Evolutionary conservation across 164 flowering plant species (phyloP).

Genomic region (Sextonia rubra): DNA sequence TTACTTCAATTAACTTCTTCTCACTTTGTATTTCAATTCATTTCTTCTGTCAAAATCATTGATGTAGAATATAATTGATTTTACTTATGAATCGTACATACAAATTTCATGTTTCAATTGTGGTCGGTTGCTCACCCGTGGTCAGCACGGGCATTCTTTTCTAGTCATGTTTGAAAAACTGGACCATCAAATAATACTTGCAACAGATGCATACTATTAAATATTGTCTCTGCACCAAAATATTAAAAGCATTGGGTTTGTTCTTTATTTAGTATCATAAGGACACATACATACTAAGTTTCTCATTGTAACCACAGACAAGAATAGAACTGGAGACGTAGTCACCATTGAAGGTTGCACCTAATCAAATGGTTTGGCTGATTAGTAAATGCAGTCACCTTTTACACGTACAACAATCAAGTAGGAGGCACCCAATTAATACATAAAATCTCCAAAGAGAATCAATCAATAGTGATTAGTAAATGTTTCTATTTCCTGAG

Average conservation of each 20-base stretch:
- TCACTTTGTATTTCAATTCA: too few species aligned
- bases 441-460: not conserved
- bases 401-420: not conserved
- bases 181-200: too few species aligned
- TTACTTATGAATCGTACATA: too few species aligned
- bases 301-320: not conserved
- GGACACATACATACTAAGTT: not conserved
- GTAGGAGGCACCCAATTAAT: not conserved
- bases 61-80: too few species aligned
- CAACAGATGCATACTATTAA: too few species aligned
- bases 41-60: too few species aligned
- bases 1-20: too few species aligned
- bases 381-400: too few species aligned
- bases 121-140: too few species aligned
- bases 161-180: too few species aligned
- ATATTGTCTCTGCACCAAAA: not conserved
- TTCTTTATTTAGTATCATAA: not conserved
- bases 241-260: not conserved
- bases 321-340: not conserved
- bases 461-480: conserved; percentile 18
- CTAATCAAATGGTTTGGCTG: not conserved
- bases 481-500: conserved; percentile 60
- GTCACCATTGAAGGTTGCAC: not conserved
- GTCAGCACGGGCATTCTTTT: too few species aligned
- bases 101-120: too few species aligned